Evolutionary conservation across 768 basidiomycete species (phyloP), one percentile per base, ranked within the genome.

Genomic region (Trametes coccinea): DNA sequence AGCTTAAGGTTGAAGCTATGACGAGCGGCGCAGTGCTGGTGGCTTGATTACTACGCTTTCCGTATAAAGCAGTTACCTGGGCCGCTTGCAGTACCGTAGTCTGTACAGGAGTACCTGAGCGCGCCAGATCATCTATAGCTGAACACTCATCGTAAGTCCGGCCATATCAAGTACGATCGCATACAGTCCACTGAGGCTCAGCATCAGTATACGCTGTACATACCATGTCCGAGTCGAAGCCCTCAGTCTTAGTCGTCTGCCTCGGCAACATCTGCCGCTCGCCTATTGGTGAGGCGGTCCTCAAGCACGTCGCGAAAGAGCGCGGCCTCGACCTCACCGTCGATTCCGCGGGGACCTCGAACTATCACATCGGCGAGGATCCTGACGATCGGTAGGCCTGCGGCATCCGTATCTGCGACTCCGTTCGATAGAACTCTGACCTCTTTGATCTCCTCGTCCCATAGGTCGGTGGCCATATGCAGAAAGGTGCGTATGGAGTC

Each of bases 221-320:
- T 10, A 49, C 37, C 16, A 62, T 62, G 22, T 22, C 22, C 22
- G 22, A 22, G 56, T 59, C 62, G 17, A 55, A 49, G 22, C 70
- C 70, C 3, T 77, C 84, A 55, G 89, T 88, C 33, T 82, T 93
- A 51, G 74, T 92, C 62, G 90, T 93, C 40, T 93, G 92, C 66
- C 74, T 92, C 59, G 90, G 90, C 11, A 93, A 93, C 71, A 92
- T 93, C 60, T 93, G 93, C 71, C 87, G 94, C 37, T 93, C 92
- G 27, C 93, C 94, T 0, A 92, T 96, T 86, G 94, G 93, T 33
- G 92, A 95, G 76, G 94, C 93, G 2, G 90, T 95, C 27, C 80
- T 95, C 33, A 79, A 76, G 61, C 80, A 92, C 56, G 81, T 85
- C 59, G 90, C 89, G 8, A 74, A 78, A 51, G 80, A 86, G 67